Percentiles rank a stretch among this genome's conserved stretches.
These are phyloP conservation scores for Fragilaria crotonensis DNA, from an alignment of 108 stramenopile species.

Conservation along the genomic window DNA sequence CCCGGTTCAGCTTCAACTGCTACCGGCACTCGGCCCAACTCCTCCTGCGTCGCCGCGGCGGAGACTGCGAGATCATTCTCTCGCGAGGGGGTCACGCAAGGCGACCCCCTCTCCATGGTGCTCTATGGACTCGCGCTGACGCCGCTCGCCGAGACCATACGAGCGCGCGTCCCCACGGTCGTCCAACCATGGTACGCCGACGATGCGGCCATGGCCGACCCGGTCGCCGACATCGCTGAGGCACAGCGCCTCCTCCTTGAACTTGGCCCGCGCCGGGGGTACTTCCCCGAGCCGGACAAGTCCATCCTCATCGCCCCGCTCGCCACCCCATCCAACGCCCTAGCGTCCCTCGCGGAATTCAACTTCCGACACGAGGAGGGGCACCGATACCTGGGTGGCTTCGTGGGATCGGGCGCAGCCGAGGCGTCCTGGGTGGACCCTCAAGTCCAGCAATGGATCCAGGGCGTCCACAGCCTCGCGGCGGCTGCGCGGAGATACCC, in stretches of 20 bases:
- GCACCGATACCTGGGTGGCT: conserved; percentile 8
- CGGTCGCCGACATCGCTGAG: not conserved
- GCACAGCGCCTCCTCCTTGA: not conserved
- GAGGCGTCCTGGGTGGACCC: conserved; percentile 7
- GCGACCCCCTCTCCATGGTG: conserved; percentile 28
- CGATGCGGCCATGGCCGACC: conserved; percentile 14
- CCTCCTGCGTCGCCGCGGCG: conserved; percentile 1
- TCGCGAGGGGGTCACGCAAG: conserved; percentile 20
- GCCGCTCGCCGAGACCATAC: conserved; percentile 12
- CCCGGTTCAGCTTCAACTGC: conserved; percentile 24
- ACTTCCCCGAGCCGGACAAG: conserved; percentile 15
- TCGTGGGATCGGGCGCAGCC: conserved; percentile 1
- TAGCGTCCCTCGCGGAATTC: not conserved
- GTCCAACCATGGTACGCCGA: conserved; percentile 30
- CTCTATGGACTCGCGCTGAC: conserved; percentile 23
- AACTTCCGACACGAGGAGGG: not conserved
- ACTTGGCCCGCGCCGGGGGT: conserved; percentile 4
- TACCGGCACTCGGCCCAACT: conserved; percentile 13
- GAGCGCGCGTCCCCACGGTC: not conserved
- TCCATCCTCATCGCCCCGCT: conserved; percentile 1
- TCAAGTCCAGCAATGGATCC: conserved; percentile 12
- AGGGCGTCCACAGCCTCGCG: conserved; percentile 7
- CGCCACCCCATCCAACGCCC: not conserved
- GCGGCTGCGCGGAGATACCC: conserved; percentile 8
- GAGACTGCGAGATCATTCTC: not conserved